Evolutionary conservation across 2,329 filamentous ascomycete species (phyloP), one percentile per base, ranked within the genome.

Genomic region (Aspergillus quadrilineatus): DNA sequence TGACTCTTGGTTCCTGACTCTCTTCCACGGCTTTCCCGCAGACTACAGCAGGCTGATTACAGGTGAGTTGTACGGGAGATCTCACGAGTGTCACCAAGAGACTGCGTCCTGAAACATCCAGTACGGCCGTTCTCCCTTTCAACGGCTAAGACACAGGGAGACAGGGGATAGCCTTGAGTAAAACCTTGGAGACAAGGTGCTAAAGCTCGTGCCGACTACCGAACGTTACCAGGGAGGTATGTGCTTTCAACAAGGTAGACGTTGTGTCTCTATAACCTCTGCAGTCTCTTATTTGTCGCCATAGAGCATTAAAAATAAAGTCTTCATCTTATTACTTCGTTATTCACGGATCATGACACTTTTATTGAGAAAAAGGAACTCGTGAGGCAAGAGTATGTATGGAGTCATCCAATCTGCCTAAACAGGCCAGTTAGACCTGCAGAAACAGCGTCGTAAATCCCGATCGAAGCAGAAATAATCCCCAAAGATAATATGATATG

Each of bases 381-480:
- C 28, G 48, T 34, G 10, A 52, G 30, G 49, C 15, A 47, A 52
- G 39, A 26, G 36, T 41, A 22, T 32, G 15, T 52, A 47, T 53
- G 39, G 39, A 22, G 39, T 42, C 17, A 26, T 53, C 22, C 50
- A 47, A 22, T 44, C 39, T 12, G 42, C 22, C 32, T 17, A 36
- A 26, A 46, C 42, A 53, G 39, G 15, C 26, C 32, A 45, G 50
- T 10, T 30, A 43, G 17, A 45, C 22, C 10, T 5, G 34, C n/a
- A 12, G n/a, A 32, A 32, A 30, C n/a, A 53, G 43, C 44, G 50
- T 53, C 50, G 43, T 53, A 53, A 53, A 46, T 30, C 32, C 22
- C 32, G 30, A 15, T 44, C n/a, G 50, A 44, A 52, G 50, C 41
- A 29, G 34, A 47, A 46, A 46, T 39, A 37, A 36, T 46, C 44